A percentile compares a stretch with the other conserved stretches of the same genome.
Conservation (phyloP, 2,329 filamentous ascomycete genomes). For the Saccharata proteae region DNA sequence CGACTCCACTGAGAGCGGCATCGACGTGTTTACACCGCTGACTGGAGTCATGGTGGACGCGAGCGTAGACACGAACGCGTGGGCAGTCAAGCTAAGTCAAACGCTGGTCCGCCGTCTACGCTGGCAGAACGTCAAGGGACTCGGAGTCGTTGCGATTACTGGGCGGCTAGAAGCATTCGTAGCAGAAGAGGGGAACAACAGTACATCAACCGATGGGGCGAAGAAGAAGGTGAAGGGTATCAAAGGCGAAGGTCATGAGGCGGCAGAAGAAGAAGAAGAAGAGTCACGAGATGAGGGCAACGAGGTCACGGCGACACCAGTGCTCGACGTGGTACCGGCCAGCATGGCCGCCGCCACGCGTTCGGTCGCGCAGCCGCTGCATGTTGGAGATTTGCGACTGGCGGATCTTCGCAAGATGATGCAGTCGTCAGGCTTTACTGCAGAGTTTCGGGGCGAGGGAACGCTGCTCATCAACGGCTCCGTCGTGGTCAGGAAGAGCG, state of each 20-base stretch:
- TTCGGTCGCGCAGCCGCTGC: constrained; percentile 72
- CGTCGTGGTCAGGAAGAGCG: constrained; percentile 80
- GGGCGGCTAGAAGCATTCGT: constrained; percentile 50
- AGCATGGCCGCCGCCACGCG: constrained; percentile 60
- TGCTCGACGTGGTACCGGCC: constrained; percentile 47
- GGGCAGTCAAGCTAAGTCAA: constrained; percentile 85
- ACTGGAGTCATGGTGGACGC: constrained; percentile 70
- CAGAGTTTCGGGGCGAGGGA: constrained; percentile 88
- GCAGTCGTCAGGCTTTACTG: constrained; percentile 68
- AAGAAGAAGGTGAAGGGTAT: constrained; percentile 40
- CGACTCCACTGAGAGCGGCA: constrained; percentile 33
- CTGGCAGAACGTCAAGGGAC: constrained; percentile 86
- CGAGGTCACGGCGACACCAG: constrained; percentile 23
- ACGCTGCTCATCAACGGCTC: constrained; percentile 78
- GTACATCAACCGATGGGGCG: constrained; percentile 18
- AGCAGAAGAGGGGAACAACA: no score
- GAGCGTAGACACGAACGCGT: constrained; percentile 94
- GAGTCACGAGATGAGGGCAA: constrained; percentile 37
- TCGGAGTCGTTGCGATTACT: constrained; percentile 87
- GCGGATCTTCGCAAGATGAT: constrained; percentile 79
- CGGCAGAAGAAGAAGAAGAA: constrained; percentile 28
- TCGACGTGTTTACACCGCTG: constrained; percentile 68
- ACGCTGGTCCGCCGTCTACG: constrained; percentile 73
- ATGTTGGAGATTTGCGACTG: constrained; percentile 84
- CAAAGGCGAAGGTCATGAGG: constrained; percentile 32